Base-by-base conservation (phyloP, 129 eudicot species). In the Artemisia tridentata region DNA sequence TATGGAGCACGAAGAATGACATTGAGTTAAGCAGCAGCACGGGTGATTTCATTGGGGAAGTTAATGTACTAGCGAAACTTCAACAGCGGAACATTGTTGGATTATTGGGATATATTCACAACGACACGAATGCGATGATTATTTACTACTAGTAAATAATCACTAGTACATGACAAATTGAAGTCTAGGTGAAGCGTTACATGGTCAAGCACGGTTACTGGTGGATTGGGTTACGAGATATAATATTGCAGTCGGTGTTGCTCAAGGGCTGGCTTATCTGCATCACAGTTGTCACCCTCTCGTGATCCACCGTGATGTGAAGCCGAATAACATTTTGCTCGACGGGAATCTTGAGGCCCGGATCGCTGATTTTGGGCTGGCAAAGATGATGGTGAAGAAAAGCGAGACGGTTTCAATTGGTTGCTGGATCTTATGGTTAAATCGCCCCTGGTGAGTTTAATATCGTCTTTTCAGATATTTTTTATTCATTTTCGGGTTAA, bases 401-500 rank as follows among this genome's bases (percentile, higher is more conserved):
- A 81, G 89, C 43, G 96, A 92, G 81, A 89, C 96, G 0, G 86
- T 92, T 31, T 85, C 96, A 7, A 85, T 80, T 0, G 91, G 90
- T 92, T 20, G 98, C 96, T 5, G 98, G 98, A 73, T 89, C 96
- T 51, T 92, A 89, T 20, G 98, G 98, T 65, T 92, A 92, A 74
- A 89, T 89, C 34, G 96, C 98, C 61, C 98, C 98, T 34, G 98
- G 98, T 92, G 51, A 84, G 88, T 81, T 74, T 27, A 43, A 41
- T 15, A 2, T 3, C 9, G 19, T 68, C 51, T 12, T 10, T n/a
- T 25, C 6, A 34, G 6, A 34, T 34, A 6, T 5, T 34, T 48
- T 23, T 19, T 67, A 14, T 2, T 48, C 4, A 5, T 51, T 57
- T n/a, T 14, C 9, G 1, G 7, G 27, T 25, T 12, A 63, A 67